Evolutionary conservation across 176 grass and related monocot species (phyloP), one percentile per base, ranked within the genome.

Genomic region (Chloris gayana): DNA sequence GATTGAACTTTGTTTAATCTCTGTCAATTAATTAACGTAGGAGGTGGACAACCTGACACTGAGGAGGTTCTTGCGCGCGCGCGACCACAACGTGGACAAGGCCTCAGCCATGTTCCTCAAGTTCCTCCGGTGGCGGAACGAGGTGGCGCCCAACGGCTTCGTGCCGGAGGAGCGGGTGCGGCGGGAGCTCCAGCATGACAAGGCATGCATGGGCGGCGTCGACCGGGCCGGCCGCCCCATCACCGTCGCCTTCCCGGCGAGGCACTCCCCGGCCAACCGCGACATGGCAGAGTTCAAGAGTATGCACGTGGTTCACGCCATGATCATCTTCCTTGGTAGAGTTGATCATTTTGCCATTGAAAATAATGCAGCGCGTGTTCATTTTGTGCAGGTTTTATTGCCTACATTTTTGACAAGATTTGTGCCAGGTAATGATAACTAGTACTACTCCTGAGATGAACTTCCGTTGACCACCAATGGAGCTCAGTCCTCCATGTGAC

Each of bases 51-150:
- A 95, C 84, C 75, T 95, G 82, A 93, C 68, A 7, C 81, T 98
- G 39, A 60, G 90, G 54, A 84, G 96, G 84, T 95, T 98, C 77
- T 70, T 98, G 72, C 88, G 92, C 3, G 96, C 92, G 22, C 90
- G 96, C 27, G 86, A 89, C 75, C 83, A 83, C 17, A 62, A 89
- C 54, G 72, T 93, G 26, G 30, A 78, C 32, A 98, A 95, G 84
- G 96, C 81, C 14, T 62, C 90, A 0, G 62, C 81, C 15, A 82
- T 98, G 86, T 83, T 95, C 30, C 44, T 95, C 45, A 98, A 91
- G 73, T 93, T 64, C 30, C 60, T 93, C 3, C 80, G 78, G 61
- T 95, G 96, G 96, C 87, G 90, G 79, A 61, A 22, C 75, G 80
- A 84, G 47, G 75, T 67, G 30, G 88, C 81, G 54, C 95, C 95